Conservation (phyloP, 2,329 filamentous ascomycete genomes). For the Fusarium luffae region DNA sequence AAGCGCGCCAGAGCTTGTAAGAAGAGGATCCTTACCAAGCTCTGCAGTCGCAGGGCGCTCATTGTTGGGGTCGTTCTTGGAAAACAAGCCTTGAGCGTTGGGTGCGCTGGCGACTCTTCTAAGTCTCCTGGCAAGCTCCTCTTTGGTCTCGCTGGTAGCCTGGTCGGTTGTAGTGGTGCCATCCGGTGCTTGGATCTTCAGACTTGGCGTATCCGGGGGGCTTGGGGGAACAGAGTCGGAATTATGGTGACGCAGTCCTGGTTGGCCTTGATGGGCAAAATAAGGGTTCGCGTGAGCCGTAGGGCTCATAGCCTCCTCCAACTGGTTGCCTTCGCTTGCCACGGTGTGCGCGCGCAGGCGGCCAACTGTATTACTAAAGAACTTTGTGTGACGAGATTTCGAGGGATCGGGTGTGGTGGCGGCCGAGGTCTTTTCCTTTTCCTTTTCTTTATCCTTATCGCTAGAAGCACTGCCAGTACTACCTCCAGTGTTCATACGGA, state of each 20-base stretch:
- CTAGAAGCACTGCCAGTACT: conserved; percentile 52
- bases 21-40: conserved; percentile 82
- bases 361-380: conserved; percentile 86
- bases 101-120: conserved; percentile 95
- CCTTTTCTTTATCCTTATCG: conserved; percentile 56
- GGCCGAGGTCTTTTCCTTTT: conserved; percentile 27
- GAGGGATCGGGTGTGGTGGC: conserved; percentile 38
- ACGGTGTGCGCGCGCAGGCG: conserved; percentile 91
- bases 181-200: conserved; percentile 77
- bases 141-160: conserved; percentile 83
- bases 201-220: conserved; percentile 86
- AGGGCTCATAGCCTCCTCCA: conserved; percentile 90
- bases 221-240: conserved; percentile 92
- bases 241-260: conserved; percentile 92
- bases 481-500: conserved; percentile 68
- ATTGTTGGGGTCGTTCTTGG: conserved; percentile 62
- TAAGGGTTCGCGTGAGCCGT: conserved; percentile 97
- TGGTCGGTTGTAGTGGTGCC: conserved; percentile 70
- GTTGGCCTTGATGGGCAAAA: conserved; percentile 95
- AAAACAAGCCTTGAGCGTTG: conserved; percentile 93
- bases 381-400: conserved; percentile 85
- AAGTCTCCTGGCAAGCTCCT: conserved; percentile 92
- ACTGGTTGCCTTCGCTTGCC: conserved; percentile 88
- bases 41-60: conserved; percentile 87
- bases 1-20: conserved; percentile 59